Conservation (phyloP, 1,284 basidiomycete genomes). For the Cutaneotrichosporon dermatis region DNA sequence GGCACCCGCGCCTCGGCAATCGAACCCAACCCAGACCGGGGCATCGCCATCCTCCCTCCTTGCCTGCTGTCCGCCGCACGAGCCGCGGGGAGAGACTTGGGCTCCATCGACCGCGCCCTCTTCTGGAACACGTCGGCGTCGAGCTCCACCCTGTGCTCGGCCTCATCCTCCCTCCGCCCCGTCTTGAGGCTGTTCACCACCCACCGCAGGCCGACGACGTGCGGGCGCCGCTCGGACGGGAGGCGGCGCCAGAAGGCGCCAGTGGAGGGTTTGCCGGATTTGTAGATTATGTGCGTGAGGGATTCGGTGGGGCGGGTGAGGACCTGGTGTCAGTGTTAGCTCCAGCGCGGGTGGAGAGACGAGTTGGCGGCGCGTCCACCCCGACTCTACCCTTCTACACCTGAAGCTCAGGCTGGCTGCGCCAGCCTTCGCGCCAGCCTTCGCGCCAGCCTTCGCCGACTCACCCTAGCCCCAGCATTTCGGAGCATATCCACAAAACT, state of each 20-base stretch:
- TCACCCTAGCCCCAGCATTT: constrained; percentile 73
- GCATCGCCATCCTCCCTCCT: no score
- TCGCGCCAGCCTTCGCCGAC: neutral
- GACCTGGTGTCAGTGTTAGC: constrained; percentile 39
- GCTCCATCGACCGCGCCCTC: constrained; percentile 61
- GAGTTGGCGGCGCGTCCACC: no score
- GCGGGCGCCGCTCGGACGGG: constrained; percentile 51
- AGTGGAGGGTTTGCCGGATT: constrained; percentile 76
- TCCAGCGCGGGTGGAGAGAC: no score
- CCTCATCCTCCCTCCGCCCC: constrained; percentile 62
- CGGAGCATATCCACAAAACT: constrained; percentile 80
- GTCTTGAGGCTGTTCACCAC: constrained; percentile 79
- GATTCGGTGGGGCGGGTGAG: constrained; percentile 50
- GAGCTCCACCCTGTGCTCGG: constrained; percentile 63
- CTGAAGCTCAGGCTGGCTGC: no score
- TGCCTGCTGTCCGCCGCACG: no score
- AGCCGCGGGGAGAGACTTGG: constrained; percentile 11
- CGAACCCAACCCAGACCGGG: no score
- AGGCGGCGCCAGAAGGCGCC: constrained; percentile 64
- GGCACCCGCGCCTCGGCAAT: constrained; percentile 16
- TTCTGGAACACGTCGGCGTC: constrained; percentile 59
- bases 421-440: no score
- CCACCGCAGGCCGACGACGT: constrained; percentile 84
- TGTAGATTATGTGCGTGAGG: constrained; percentile 86
- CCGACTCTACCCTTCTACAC: constrained; percentile 29